Evolutionary conservation across 2,329 filamentous ascomycete genomes (phyloP), one percentile per base, ranked within the genome.

Genomic region (Clarireedia monteithiana): DNA sequence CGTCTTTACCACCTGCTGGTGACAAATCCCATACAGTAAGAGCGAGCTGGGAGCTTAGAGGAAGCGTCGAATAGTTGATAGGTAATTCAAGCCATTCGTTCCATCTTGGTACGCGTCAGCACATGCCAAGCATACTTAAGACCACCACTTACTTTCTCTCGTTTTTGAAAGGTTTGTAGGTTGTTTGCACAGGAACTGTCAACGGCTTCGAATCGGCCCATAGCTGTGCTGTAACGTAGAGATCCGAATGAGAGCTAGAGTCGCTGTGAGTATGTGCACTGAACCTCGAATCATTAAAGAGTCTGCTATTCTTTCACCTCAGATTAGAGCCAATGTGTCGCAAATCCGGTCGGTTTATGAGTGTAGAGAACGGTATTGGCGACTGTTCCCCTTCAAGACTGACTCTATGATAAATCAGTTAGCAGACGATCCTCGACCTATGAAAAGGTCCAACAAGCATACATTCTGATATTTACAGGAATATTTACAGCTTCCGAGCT

Each of bases 21-120:
- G 89, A 95, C 15, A 96, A 72, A 68, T 99, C 95, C 94, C 94
- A 99, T 57, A 97, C 74, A 0, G 95, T 99, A 58, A 99, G 89
- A 20, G 91, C 91, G 38, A 99, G 79, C 66, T 89, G 88, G 2
- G 91, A 84, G 65, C 90, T 89, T 45, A 85, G 75, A 0, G 94
- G 91, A 1, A 95, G 80, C 57, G 87, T 86, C 59, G 88, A 85
- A 71, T 96, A 94, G 4, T 84, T 81, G 59, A 97, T 84, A 0
- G 94, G 92, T 40, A 99, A 75, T 34, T 86, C 84, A 27, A 99
- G 81, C 94, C 95, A 99, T 74, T 97, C 92, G 69, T 95, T 96
- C 94, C 94, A 96, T 68, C 84, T 84, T 26, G 67, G n/a, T n/a
- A 38, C n/a, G 48, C 1, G 23, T 67, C 45, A 68, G 63, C 46